Percentiles rank a stretch among this genome's conserved stretches.
Evolutionary conservation across 2,329 filamentous ascomycete species (phyloP).

Genomic region (Penicillium decumbens): DNA sequence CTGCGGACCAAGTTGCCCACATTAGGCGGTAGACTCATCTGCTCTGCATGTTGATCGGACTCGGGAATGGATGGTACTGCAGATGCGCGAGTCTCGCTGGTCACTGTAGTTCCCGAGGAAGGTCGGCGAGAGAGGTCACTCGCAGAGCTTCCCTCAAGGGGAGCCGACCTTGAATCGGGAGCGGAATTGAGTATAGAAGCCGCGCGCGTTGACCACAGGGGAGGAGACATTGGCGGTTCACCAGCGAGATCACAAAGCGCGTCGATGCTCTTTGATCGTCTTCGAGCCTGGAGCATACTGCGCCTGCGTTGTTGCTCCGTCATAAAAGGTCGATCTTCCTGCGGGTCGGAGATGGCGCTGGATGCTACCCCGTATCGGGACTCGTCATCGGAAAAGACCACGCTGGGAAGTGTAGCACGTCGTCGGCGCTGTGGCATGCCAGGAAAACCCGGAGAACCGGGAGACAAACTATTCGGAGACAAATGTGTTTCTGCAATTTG

Average conservation of each 20-base stretch:
- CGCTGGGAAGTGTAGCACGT: constrained; percentile 44
- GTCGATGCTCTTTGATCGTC: constrained; percentile 45
- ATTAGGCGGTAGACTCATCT: constrained; percentile 29
- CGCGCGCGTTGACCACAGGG: constrained; percentile 41
- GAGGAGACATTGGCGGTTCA: constrained; percentile 38
- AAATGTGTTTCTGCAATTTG: constrained; percentile 15
- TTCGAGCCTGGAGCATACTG: constrained; percentile 30
- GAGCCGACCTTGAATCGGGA: constrained; percentile 34
- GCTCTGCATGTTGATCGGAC: constrained; percentile 16
- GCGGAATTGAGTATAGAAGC: constrained; percentile 42
- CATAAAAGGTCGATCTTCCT: constrained; percentile 15
- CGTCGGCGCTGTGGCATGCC: constrained; percentile 28
- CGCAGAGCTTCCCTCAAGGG: constrained; percentile 27
- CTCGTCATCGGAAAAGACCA: constrained; percentile 42
- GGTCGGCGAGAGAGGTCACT: constrained; percentile 26
- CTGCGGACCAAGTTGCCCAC: constrained; percentile 38
- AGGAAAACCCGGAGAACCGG: constrained; percentile 17
- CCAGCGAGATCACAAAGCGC: constrained; percentile 36
- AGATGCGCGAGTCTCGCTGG: constrained; percentile 23
- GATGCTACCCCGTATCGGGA: constrained; percentile 29
- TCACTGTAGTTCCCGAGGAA: constrained; percentile 28
- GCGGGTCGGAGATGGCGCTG: constrained; percentile 22
- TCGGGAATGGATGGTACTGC: constrained; percentile 20
- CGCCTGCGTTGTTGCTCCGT: constrained; percentile 19
- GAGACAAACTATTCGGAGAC: constrained; percentile 18